A percentile compares a stretch with the other conserved stretches of the same genome.
Conservation (phyloP, 148 eudicot species). For the Tetragonia tetragonoides region DNA sequence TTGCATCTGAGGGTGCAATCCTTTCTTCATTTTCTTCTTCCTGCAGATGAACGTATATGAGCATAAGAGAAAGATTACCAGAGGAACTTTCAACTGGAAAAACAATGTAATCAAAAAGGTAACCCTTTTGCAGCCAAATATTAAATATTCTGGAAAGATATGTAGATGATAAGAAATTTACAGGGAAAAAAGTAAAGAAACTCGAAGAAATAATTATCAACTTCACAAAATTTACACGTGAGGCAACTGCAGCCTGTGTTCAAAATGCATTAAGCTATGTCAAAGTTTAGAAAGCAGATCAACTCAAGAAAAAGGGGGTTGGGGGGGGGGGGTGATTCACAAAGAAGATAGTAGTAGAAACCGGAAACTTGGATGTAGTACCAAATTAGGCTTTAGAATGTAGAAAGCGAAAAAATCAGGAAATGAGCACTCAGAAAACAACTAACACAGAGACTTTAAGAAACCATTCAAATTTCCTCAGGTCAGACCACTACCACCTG, state of each 20-base stretch:
- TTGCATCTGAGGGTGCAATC: slow-evolving; percentile 75
- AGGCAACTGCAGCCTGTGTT: neutral
- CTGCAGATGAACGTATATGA: slow-evolving; percentile 1
- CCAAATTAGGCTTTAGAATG: neutral
- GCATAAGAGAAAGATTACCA: neutral
- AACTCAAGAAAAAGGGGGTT: too few relatives aligned
- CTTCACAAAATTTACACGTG: neutral
- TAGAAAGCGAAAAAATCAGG: neutral
- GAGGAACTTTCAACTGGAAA: neutral
- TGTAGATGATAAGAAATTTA: neutral
- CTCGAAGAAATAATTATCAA: neutral
- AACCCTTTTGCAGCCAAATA: neutral
- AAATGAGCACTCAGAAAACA: neutral
- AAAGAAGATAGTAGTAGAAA: neutral
- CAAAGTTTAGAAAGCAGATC: neutral
- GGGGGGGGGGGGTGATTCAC: too few relatives aligned
- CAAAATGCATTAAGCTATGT: neutral
- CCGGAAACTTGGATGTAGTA: neutral
- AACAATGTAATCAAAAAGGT: neutral
- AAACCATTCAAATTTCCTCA: too few relatives aligned
- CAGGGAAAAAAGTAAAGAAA: neutral
- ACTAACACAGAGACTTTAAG: neutral
- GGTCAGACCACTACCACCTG: neutral
- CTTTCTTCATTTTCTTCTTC: slow-evolving; percentile 53
- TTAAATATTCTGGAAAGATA: neutral